These are phyloP conservation scores for Carpinus viminea DNA, from an alignment of 306 rosid genomes.

Conservation along the genomic window DNA sequence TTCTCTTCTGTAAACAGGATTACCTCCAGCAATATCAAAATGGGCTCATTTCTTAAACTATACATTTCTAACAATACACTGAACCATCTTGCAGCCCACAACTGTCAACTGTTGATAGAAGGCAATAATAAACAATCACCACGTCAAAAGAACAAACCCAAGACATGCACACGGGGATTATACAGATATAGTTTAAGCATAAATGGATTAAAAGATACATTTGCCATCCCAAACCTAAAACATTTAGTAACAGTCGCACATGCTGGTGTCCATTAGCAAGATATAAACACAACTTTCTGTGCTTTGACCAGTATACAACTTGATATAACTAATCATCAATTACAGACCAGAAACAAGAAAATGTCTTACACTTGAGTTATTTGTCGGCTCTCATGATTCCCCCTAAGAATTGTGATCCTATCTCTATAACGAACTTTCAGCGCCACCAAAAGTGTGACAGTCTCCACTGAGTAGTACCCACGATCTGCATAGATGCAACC, in stretches of 20 bases:
- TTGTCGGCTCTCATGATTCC: conserved; percentile 97
- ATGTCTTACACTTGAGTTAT: conserved; percentile 96
- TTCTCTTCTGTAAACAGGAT: not conserved
- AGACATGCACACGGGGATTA: not conserved
- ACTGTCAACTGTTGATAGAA: not conserved
- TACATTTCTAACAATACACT: not conserved
- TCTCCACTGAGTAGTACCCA: conserved; percentile 86
- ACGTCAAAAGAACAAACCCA: not conserved
- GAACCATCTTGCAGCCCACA: not conserved
- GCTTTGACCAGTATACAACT: conserved; percentile 11
- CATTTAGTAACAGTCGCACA: not conserved
- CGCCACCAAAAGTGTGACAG: conserved; percentile 92
- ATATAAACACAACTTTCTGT: conserved; percentile 13
- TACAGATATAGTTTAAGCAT: no score
- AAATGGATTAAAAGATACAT: not conserved
- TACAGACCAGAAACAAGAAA: not conserved
- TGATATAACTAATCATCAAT: not conserved
- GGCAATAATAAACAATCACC: not conserved
- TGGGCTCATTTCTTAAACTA: not conserved
- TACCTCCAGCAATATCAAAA: not conserved
- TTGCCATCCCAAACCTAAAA: conserved; percentile 7
- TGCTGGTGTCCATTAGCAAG: conserved; percentile 18
- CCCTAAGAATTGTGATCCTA: conserved; percentile 97
- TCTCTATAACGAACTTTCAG: conserved; percentile 97
- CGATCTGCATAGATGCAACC: conserved; percentile 58